These are phyloP conservation scores for Helenozyma baotianmanensis DNA, from an alignment of 805 yeast species.

Conservation along the genomic window DNA sequence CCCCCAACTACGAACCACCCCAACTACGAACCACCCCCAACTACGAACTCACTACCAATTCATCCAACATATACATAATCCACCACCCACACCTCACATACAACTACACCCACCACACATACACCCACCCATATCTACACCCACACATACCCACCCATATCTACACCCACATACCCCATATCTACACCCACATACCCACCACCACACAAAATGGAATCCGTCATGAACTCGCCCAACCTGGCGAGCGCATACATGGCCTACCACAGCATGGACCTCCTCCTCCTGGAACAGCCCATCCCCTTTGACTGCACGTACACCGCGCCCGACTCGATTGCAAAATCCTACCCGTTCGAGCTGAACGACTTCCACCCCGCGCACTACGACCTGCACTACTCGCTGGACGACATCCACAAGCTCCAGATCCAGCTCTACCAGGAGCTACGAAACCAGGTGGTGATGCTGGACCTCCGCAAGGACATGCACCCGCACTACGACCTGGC, in stretches of 20 bases:
- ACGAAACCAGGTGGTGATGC: constrained; percentile 8
- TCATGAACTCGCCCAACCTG: constrained; percentile 1
- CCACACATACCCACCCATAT: no score
- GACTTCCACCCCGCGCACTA: neutral
- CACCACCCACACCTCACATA: no score
- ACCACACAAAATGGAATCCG: constrained; percentile 1
- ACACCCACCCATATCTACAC: no score
- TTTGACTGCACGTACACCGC: neutral
- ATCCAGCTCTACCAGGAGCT: constrained; percentile 8
- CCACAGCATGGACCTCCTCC: constrained; percentile 1
- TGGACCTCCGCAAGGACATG: constrained; percentile 14
- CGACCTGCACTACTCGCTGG: no score
- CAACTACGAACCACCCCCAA: no score
- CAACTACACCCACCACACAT: no score
- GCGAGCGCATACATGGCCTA: neutral
- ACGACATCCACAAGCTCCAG: constrained; percentile 5
- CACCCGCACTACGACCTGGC: constrained; percentile 14
- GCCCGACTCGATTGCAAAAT: neutral
- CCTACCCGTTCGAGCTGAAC: constrained; percentile 1
- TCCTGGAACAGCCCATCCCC: constrained; percentile 1
- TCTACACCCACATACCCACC: no score
- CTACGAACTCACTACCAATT: no score
- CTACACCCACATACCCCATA: no score
- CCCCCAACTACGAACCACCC: no score
- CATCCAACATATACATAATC: no score